Base-by-base conservation (phyloP, 345 rosid genomes). In the Carallia pectinifolia region DNA sequence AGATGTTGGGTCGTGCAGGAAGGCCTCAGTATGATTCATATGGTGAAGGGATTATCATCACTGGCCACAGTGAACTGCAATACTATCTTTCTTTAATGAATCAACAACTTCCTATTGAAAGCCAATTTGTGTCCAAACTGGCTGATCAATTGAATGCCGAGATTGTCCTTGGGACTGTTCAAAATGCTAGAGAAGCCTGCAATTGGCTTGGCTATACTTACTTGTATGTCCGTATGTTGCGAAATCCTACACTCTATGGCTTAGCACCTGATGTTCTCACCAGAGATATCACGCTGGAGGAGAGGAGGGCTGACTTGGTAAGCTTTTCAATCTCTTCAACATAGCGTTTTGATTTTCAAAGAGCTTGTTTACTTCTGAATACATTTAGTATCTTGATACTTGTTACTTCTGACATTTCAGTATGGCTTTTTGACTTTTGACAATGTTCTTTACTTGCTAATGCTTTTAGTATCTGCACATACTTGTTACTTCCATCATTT, bases 1-100 rank as follows among this genome's bases (percentile, higher is more conserved):
- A 95, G 90, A 95, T 95, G 97, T 86, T 95, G 79, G 99, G 99
- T 73, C 97, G 99, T 83, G 99, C 97, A 18, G 97, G 99, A 73
- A 83, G 97, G 78, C 99, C 99, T 70, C 97, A 92, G 77, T 95
- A 82, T 81, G 99, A 95, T 85, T 78, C 90, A 27, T 79, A 82
- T 52, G 97, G 99, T 55, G 97, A 92, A 85, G 99, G 99, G 61
- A 95, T 95, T 72, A 90, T 95, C 73, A 92, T 95, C 74, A 95
- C 99, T 65, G 97, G 97, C 71, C 89, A 90, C 76, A 86, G 86
- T 74, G 96, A 95, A 71, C 86, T 95, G 73, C 93, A 87, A 40
- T 90, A 90, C 78, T 92, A 95, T 70, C 91, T 95, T 10, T 95
- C 99, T 58, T 85, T 95, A 71, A 95, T 92, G 97, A 95, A 95